Conservation (phyloP, 139 green algal species). For the Yamagishiella unicocca region DNA sequence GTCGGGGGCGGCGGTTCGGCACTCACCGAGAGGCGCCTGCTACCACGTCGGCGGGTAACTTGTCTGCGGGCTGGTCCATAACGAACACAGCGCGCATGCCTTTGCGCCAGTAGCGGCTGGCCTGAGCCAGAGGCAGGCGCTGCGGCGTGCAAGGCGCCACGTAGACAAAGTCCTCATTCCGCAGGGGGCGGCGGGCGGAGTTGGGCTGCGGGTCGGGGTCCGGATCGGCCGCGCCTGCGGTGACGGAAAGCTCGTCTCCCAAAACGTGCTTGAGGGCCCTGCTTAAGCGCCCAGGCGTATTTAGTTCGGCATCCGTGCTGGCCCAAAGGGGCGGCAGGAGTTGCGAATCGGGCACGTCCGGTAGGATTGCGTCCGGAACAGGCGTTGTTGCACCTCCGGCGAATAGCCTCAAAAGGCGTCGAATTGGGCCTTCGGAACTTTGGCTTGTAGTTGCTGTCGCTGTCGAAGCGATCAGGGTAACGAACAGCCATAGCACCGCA, state of each 20-base stretch:
- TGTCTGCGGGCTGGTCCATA: not conserved
- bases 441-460: not conserved
- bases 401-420: not conserved
- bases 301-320: not conserved
- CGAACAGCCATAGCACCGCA: not conserved
- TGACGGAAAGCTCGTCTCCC: not conserved
- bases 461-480: not conserved
- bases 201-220: constrained; percentile 28
- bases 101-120: constrained; percentile 41
- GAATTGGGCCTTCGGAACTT: not conserved
- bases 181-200: not conserved
- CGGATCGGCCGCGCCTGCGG: not conserved
- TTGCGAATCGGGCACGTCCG: not conserved
- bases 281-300: not conserved
- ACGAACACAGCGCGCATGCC: constrained; percentile 44
- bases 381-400: not conserved
- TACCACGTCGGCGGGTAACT: not conserved
- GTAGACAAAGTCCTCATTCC: constrained; percentile 36
- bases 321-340: constrained; percentile 4
- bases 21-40: not conserved
- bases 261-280: not conserved
- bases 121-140: not conserved
- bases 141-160: not conserved
- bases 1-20: too few species aligned
- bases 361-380: not conserved